phyloP scores from a whole-genome alignment of 148 eudicot genomes.

The Polygonum aviculare region DNA sequence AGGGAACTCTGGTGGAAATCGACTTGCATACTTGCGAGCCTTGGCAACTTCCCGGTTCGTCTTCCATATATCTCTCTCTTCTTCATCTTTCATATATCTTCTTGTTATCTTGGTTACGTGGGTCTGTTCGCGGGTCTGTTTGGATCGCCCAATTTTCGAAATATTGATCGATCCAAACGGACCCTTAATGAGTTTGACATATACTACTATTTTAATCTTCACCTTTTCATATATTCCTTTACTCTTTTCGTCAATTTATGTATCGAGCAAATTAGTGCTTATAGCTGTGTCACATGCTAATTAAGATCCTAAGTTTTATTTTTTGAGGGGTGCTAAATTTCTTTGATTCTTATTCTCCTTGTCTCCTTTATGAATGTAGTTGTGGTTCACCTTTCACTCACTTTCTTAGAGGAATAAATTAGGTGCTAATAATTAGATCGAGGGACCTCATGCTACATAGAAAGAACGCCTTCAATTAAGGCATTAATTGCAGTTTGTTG shows the following conservation, averaged over 20 bases:
- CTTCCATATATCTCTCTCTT: neutral
- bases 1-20: conserved; percentile 71
- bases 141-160: no score
- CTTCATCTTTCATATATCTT: neutral
- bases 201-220: no score
- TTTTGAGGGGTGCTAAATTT: neutral
- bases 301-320: neutral
- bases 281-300: neutral
- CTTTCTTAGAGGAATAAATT: neutral
- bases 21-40: conserved; percentile 93
- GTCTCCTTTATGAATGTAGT: neutral
- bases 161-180: no score
- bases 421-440: no score
- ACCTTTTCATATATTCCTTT: neutral
- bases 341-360: neutral
- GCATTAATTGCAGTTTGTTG: neutral
- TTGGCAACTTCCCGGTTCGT: conserved; percentile 94
- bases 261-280: neutral
- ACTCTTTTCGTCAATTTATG: neutral
- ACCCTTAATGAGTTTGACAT: no score
- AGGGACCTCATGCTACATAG: no score
- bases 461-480: neutral
- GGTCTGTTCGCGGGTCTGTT: no score
- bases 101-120: neutral
- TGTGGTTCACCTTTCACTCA: neutral